Base-by-base conservation (phyloP, 1,139 yeast genomes). In the Pichia sp. region DNA sequence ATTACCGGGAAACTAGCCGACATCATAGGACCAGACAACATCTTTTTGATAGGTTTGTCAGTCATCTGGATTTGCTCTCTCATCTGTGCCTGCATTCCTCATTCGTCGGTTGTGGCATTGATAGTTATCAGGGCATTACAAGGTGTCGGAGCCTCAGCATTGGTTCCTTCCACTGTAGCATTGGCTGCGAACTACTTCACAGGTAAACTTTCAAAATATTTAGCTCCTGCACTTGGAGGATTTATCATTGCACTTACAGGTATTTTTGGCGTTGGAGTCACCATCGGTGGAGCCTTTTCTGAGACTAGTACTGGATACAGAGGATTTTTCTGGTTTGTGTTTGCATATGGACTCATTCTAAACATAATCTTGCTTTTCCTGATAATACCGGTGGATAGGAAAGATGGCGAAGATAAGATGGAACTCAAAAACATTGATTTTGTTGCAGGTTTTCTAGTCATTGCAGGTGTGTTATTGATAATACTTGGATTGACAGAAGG, bases 251-350 rank as follows among this genome's bases (percentile, higher is more conserved):
- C 65, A 1, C 49, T 68, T n/a, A 65, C 69, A n/a, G 61, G 62
- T 1, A 47, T 66, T 30, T 57, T 64, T 13, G 73, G 74, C 4
- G 3, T 69, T 8, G 76, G 75, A 2, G 50, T 64, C 4, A 49
- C 72, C 10, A 29, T 72, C 4, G 75, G 76, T n/a, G 76, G 75
- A 44, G 76, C 72, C 0, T 72, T 73, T 51, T 58, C 67, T 2
- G 52, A 53, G 23, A 61, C 73, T 1, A 16, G 38, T 2, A 59
- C 68, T 47, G 76, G 76, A 0, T 72, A 71, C 52, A 61, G 61
- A 47, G 69, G 68, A 1, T 58, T 70, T 13, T 70, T 67, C 50
- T 72, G 64, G 46, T 62, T 70, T 47, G 60, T 67, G 0, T 69
- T 69, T 61, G 74, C 47, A 42, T 53, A 53, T 10, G 53, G 50